phyloP scores from a whole-genome alignment of 2,329 filamentous ascomycete genomes.

The Apiospora marii region DNA sequence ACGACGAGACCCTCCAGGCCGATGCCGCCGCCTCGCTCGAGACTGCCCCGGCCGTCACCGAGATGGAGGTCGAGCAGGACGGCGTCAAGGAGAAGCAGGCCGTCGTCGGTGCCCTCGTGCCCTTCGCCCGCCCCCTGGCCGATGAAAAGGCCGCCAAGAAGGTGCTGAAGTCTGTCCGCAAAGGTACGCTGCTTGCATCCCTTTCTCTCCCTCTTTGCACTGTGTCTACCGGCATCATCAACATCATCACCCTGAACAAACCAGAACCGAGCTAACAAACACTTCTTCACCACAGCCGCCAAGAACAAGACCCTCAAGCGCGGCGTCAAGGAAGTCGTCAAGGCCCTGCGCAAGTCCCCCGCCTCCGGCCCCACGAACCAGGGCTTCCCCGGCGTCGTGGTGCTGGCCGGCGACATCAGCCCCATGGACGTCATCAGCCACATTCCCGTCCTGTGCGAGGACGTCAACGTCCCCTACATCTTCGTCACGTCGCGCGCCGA shows the following conservation, averaged over 20 bases:
- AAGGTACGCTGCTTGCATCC: slow-evolving; percentile 53
- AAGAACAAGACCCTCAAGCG: slow-evolving; percentile 96
- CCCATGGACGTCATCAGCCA: slow-evolving; percentile 99
- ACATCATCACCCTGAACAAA: slow-evolving; percentile 24
- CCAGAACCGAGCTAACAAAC: slow-evolving; percentile 35
- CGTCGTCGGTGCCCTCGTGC: slow-evolving; percentile 71
- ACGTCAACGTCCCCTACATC: slow-evolving; percentile 96
- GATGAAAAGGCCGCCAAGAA: slow-evolving; percentile 79
- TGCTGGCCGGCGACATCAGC: slow-evolving; percentile 96
- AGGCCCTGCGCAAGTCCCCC: slow-evolving; percentile 92
- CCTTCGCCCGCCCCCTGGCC: slow-evolving; percentile 82
- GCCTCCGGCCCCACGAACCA: slow-evolving; percentile 70
- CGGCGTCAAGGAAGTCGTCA: slow-evolving; percentile 98
- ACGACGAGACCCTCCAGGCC: slow-evolving; percentile 71
- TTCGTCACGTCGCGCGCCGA: slow-evolving; percentile 93
- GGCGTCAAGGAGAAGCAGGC: slow-evolving; percentile 54
- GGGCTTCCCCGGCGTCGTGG: slow-evolving; percentile 76
- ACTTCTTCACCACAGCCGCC: slow-evolving; percentile 69
- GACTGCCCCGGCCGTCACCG: slow-evolving; percentile 48
- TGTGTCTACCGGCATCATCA: not conserved
- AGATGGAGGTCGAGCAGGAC: slow-evolving; percentile 55
- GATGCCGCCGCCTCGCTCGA: slow-evolving; percentile 56
- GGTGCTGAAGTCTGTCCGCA: slow-evolving; percentile 63
- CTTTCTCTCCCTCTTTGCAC: slow-evolving; percentile 24
- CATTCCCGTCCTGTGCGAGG: slow-evolving; percentile 96